Evolutionary conservation across 2,329 filamentous ascomycete genomes (phyloP).

Genomic region (Nothophaeocryptopus gaeumannii): DNA sequence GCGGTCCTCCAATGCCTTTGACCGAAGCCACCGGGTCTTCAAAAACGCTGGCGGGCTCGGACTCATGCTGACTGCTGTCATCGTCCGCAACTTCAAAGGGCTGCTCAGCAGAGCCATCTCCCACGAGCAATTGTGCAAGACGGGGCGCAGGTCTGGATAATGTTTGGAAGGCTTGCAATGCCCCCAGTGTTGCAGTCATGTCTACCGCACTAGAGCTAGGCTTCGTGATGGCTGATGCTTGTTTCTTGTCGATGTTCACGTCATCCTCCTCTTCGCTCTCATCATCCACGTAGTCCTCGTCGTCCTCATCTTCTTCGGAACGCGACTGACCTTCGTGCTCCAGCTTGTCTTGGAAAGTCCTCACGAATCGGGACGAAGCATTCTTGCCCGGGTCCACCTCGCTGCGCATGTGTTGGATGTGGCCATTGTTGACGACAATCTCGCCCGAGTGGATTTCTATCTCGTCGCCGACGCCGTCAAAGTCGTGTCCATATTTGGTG

Average conservation of each 20-base stretch:
- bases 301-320: constrained; percentile 26
- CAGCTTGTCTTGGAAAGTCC: constrained; percentile 32
- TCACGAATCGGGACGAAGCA: constrained; percentile 31
- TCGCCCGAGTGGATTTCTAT: constrained; percentile 79
- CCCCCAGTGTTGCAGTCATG: too few relatives aligned
- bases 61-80: constrained; percentile 3
- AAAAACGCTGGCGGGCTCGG: constrained; percentile 2
- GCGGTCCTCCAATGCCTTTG: not conserved
- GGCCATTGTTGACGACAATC: constrained; percentile 88
- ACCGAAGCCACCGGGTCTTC: not conserved
- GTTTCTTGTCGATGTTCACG: not conserved
- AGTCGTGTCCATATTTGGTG: constrained; percentile 69
- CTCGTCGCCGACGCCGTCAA: constrained; percentile 80
- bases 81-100: constrained; percentile 5
- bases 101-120: constrained; percentile 8
- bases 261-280: constrained; percentile 6
- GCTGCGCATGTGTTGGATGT: constrained; percentile 64
- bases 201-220: too few relatives aligned
- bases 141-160: constrained; percentile 14
- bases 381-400: constrained; percentile 51
- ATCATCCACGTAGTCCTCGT: constrained; percentile 20
- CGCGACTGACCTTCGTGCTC: constrained; percentile 35
- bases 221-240: too few relatives aligned
- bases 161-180: too few relatives aligned
- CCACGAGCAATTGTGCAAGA: constrained; percentile 21